Base-by-base conservation (phyloP, 495 filamentous ascomycete species). In the Xylaria grammica region DNA sequence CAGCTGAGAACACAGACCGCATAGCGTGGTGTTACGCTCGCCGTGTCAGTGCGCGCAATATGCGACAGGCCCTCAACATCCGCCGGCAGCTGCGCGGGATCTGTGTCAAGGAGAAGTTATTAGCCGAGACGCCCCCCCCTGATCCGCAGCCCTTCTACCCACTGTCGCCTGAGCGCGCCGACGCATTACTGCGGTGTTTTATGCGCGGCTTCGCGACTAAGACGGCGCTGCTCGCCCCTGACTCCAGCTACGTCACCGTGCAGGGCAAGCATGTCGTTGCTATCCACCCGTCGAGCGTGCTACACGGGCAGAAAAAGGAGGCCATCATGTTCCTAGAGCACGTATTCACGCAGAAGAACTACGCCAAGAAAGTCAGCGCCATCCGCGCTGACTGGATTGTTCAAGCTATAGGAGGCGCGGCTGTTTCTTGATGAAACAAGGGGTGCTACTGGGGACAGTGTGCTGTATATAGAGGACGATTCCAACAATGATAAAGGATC, bases 301-400 rank as follows among this genome's bases (percentile, higher is more conserved):
- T 99, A 5, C 91, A 91, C 70, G 92, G 94, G 9, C 86, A 89
- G 77, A 97, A 94, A 76, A 85, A 89, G 60, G 94, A 97, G 81
- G 94, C 92, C 0, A 95, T 99, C 68, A 88, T 98, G 87, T 99
- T 94, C 70, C 86, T 94, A 67, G 94, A 99, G 74, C 93, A 95
- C 76, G 94, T 99, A 2, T 98, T 91, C 73, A 99, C 96, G 8
- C 91, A 89, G 55, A 91, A 89, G 73, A 94, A 89, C 69, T 99
- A 96, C 78, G 96, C 91, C 15, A 89, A 93, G 72, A 89, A 90
- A 40, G 94, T 97, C 52, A 96, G 90, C 76, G 87, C 86, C 3
- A 87, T 97, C 36, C 90, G 96, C 79, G 88, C 94, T 70, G 84
- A 90, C 66, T 98, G 95, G 96, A 85, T 97, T 29, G 84, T 84